A percentile compares a stretch with the other conserved stretches of the same genome.
Evolutionary conservation across 768 basidiomycete species (phyloP).

Genomic region (Tulasnella sp.): DNA sequence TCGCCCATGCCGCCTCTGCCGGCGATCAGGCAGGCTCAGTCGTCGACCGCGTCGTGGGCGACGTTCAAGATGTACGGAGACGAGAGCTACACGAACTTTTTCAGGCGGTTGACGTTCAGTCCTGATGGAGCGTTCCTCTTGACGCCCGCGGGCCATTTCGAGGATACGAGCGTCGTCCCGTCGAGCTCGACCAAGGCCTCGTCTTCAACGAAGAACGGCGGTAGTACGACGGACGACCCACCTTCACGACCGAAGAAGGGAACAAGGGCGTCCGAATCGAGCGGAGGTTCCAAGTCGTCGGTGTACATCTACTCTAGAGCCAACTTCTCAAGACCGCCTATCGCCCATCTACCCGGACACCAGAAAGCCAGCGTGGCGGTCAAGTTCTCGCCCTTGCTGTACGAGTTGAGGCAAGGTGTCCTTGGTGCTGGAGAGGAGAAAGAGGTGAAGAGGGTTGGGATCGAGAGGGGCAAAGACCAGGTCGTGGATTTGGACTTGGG

Average conservation of each 20-base stretch:
- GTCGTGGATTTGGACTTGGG: slow-evolving; percentile 62
- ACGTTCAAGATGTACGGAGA: slow-evolving; percentile 89
- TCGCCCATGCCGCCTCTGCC: slow-evolving; percentile 92
- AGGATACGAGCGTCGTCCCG: slow-evolving; percentile 69
- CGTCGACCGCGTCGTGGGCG: slow-evolving; percentile 53
- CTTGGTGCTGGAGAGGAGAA: slow-evolving; percentile 40
- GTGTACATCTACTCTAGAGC: slow-evolving; percentile 97
- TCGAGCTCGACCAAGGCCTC: slow-evolving; percentile 45
- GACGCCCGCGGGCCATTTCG: slow-evolving; percentile 96
- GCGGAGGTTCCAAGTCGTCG: slow-evolving; percentile 54
- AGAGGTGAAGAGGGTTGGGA: slow-evolving; percentile 56
- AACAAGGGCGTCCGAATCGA: slow-evolving; percentile 42
- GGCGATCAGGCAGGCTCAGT: slow-evolving; percentile 74
- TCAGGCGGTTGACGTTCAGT: slow-evolving; percentile 89
- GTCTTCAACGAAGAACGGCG: slow-evolving; percentile 45
- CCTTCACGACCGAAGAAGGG: slow-evolving; percentile 34
- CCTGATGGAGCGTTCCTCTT: slow-evolving; percentile 92
- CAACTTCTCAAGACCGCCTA: slow-evolving; percentile 89
- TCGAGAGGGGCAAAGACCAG: slow-evolving; percentile 71
- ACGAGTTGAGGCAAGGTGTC: slow-evolving; percentile 77
- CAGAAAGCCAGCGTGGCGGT: slow-evolving; percentile 95
- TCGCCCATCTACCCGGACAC: slow-evolving; percentile 94
- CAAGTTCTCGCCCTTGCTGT: slow-evolving; percentile 89
- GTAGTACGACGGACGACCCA: slow-evolving; percentile 25
- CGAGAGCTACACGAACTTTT: slow-evolving; percentile 94